Percentiles rank a stretch among this genome's conserved stretches.
Evolutionary conservation across 192 early-diverging fungal genomes (phyloP).

Genomic region (Dissophora globulifera): DNA sequence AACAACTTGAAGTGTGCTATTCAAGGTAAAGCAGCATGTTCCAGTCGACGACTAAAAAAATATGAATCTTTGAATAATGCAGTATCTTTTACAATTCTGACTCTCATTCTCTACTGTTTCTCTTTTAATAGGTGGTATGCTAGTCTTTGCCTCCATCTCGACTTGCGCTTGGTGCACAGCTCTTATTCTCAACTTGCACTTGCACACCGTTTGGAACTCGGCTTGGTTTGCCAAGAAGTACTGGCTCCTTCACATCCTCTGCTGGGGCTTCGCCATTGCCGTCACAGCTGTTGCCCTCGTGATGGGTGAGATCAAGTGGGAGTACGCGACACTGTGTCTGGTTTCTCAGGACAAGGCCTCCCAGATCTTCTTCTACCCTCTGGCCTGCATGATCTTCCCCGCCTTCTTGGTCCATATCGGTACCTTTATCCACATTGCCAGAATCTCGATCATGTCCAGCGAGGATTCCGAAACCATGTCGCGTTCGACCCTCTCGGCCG

Average conservation of each 20-base stretch:
- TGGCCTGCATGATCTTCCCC: conserved; percentile 61
- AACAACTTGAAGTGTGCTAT: conserved; percentile 60
- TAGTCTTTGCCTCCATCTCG: conserved; percentile 59
- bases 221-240: conserved; percentile 59
- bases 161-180: conserved; percentile 60
- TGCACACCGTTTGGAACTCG: conserved; percentile 68
- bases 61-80: neutral
- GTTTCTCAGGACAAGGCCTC: conserved; percentile 53
- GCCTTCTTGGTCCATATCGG: conserved; percentile 61
- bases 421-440: conserved; percentile 64
- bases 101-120: too few relatives aligned
- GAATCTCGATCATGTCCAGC: conserved; percentile 31
- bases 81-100: too few relatives aligned
- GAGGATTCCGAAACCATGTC: conserved; percentile 51
- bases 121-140: conserved; percentile 51
- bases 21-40: conserved; percentile 51
- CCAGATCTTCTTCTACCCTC: conserved; percentile 62
- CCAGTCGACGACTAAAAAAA: neutral
- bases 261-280: conserved; percentile 58
- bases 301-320: conserved; percentile 55
- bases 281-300: conserved; percentile 54
- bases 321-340: conserved; percentile 63
- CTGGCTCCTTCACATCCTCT: conserved; percentile 51
- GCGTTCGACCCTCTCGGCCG: conserved; percentile 42
- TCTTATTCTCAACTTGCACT: conserved; percentile 60